Percentiles rank a stretch among this genome's conserved stretches.
Conservation (phyloP, 2,329 filamentous ascomycete species). For the Clonostachys solani region DNA sequence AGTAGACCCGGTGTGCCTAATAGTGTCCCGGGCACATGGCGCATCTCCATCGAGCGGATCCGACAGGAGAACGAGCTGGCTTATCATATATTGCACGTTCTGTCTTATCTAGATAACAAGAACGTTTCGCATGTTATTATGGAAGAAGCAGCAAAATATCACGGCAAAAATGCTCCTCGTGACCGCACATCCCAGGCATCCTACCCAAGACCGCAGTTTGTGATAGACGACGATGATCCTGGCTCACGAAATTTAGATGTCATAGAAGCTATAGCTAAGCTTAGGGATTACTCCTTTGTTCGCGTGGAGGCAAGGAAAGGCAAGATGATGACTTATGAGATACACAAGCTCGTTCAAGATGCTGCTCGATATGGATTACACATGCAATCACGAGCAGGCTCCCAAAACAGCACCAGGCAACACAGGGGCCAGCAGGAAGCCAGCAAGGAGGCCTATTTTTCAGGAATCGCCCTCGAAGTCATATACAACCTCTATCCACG, state of each 20-base stretch:
- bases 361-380: constrained; percentile 10
- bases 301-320: constrained; percentile 2
- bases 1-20: not conserved
- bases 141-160: not conserved
- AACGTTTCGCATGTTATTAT: not conserved
- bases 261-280: constrained; percentile 12
- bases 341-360: constrained; percentile 23
- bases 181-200: not conserved
- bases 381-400: too few relatives aligned
- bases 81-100: not conserved
- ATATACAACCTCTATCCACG: too few relatives aligned
- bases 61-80: not conserved
- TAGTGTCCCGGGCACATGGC: not conserved
- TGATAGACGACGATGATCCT: not conserved
- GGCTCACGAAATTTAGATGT: not conserved
- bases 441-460: too few relatives aligned
- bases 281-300: constrained; percentile 26
- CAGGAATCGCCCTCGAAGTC: too few relatives aligned
- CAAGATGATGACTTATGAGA: constrained; percentile 13
- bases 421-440: too few relatives aligned
- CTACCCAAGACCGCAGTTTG: too few relatives aligned
- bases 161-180: not conserved
- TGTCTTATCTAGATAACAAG: not conserved
- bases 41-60: not conserved
- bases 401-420: too few relatives aligned